Conservation (phyloP, 2,329 filamentous ascomycete genomes). For the Plenodomus tracheiphilus region DNA sequence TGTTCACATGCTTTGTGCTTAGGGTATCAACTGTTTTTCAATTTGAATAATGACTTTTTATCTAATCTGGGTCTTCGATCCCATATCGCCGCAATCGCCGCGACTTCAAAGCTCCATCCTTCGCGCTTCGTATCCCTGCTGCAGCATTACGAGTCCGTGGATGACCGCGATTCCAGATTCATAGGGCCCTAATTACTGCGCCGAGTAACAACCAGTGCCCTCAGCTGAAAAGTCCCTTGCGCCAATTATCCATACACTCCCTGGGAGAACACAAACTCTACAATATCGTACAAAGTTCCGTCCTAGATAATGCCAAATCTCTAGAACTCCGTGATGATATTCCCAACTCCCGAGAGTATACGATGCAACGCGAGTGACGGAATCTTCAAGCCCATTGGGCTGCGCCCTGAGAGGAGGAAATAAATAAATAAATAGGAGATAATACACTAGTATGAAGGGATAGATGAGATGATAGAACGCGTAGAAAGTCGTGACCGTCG, state of each 20-base stretch:
- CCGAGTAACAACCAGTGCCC: conserved; percentile 35
- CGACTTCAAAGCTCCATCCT: conserved; percentile 8
- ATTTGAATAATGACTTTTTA: conserved; percentile 33
- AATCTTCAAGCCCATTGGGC: conserved; percentile 35
- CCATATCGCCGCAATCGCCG: conserved; percentile 12
- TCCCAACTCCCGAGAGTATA: conserved; percentile 27
- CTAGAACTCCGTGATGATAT: conserved; percentile 34
- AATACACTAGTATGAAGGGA: conserved; percentile 24
- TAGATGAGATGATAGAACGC: conserved; percentile 23
- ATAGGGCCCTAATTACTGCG: conserved; percentile 11
- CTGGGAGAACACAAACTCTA: conserved; percentile 18
- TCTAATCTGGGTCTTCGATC: conserved; percentile 6
- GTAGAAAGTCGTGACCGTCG: conserved; percentile 38
- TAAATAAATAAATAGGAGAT: conserved; percentile 15
- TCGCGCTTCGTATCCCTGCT: neutral
- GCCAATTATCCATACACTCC: conserved; percentile 10
- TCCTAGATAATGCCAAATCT: conserved; percentile 28
- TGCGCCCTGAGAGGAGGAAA: conserved; percentile 17
- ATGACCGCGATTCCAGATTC: conserved; percentile 1
- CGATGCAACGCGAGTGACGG: conserved; percentile 37
- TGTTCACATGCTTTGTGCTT: neutral
- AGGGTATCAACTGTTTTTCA: conserved; percentile 36
- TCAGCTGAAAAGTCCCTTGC: conserved; percentile 19
- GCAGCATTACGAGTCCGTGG: neutral
- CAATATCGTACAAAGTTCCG: conserved; percentile 35